phyloP scores from a whole-genome alignment of 2,329 filamentous ascomycete genomes.

The Diaporthe ampelina region DNA sequence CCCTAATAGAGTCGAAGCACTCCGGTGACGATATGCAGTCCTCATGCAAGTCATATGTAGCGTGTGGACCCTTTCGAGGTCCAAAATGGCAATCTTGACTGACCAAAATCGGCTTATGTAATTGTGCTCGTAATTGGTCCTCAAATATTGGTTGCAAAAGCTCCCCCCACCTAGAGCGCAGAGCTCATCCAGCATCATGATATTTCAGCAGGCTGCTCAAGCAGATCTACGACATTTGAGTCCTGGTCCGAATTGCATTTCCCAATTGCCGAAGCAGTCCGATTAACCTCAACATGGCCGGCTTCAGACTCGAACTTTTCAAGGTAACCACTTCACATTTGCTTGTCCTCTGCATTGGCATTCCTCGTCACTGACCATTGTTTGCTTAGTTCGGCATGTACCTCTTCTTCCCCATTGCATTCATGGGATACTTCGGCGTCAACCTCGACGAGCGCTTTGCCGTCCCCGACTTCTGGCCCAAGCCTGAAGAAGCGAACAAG shows the following conservation, averaged over 20 bases:
- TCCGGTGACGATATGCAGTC: neutral
- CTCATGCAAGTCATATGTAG: neutral
- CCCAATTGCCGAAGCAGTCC: neutral
- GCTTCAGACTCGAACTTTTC: conserved; percentile 93
- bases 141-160: conserved; percentile 2
- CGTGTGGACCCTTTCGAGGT: neutral
- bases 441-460: conserved; percentile 95
- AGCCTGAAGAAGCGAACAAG: conserved; percentile 80
- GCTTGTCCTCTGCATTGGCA: neutral
- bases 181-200: conserved; percentile 8
- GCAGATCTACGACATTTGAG: neutral
- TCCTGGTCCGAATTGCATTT: neutral
- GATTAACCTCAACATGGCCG: conserved; percentile 70
- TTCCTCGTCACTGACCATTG: conserved; percentile 24
- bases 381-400: conserved; percentile 90
- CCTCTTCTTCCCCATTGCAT: conserved; percentile 97
- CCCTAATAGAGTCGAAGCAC: no score
- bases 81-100: neutral
- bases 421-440: conserved; percentile 99
- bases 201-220: neutral
- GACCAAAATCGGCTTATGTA: conserved; percentile 36
- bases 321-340: conserved; percentile 71
- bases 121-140: conserved; percentile 25
- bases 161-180: neutral
- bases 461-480: conserved; percentile 95